phyloP scores from a whole-genome alignment of 2,329 filamentous ascomycete genomes.

The Thelonectria rubi region DNA sequence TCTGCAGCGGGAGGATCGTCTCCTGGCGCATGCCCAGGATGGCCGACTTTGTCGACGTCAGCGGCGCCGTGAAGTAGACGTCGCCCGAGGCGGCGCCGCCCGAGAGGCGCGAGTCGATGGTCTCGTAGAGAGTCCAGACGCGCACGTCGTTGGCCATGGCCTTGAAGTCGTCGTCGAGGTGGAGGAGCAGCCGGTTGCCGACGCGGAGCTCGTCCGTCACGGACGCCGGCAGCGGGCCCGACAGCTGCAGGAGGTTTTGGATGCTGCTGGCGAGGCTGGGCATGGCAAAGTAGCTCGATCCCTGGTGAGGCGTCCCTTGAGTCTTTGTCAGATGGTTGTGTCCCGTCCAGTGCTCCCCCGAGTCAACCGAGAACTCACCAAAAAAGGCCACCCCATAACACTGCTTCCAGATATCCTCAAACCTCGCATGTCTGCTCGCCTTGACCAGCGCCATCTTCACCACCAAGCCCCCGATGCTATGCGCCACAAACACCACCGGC shows the following conservation, averaged over 20 bases:
- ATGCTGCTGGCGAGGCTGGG: constrained; percentile 64
- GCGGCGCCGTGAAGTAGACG: constrained; percentile 66
- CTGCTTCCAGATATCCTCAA: constrained; percentile 59
- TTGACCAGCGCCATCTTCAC: constrained; percentile 65
- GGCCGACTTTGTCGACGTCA: constrained; percentile 66
- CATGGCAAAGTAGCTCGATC: constrained; percentile 70
- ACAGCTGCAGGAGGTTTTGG: constrained; percentile 59
- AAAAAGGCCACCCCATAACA: constrained; percentile 71
- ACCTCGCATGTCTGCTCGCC: constrained; percentile 51
- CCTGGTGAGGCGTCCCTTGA: constrained; percentile 67
- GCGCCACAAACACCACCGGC: constrained; percentile 68
- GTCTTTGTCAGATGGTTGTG: constrained; percentile 11
- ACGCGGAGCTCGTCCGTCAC: constrained; percentile 62
- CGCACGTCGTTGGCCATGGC: constrained; percentile 65
- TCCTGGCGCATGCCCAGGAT: constrained; percentile 62
- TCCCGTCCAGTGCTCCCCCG: no score
- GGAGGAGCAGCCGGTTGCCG: constrained; percentile 58
- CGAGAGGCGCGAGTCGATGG: constrained; percentile 65
- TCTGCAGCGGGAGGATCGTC: constrained; percentile 62
- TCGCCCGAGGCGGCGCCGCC: constrained; percentile 54
- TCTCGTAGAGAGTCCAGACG: constrained; percentile 72
- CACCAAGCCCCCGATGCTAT: constrained; percentile 69
- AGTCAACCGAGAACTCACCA: constrained; percentile 50
- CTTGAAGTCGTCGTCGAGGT: constrained; percentile 64
- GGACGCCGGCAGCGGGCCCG: constrained; percentile 58